Base-by-base conservation (phyloP, 345 rosid species). In the Pistacia integerrima region DNA sequence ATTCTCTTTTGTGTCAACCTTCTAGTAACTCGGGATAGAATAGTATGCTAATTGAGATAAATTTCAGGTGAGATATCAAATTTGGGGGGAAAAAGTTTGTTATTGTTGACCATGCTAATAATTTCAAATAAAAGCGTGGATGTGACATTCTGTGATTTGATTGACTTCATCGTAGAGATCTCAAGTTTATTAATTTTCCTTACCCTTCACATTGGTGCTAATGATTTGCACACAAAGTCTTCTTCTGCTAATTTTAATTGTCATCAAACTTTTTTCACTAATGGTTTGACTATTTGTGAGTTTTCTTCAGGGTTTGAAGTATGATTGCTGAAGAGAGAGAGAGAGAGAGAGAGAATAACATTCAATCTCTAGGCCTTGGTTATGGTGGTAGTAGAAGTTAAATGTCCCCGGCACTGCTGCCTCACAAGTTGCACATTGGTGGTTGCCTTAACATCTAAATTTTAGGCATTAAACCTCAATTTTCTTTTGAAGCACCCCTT, bases 231-330 rank as follows among this genome's bases (percentile, higher is more conserved):
- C 18, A 0, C 44, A 46, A 0, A 41, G 16, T 38, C 41, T n/a
- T 18, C 52, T 8, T 59, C 22, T 17, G 17, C 5, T 18, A 4
- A 35, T 33, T 2, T 9, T 35, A 69, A 30, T 16, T 38, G 28
- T 8, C 4, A 38, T 56, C 5, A 41, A 56, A 25, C 13, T 22
- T 25, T 72, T 58, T 41, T 41, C 46, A 69, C 22, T 49, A 38
- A 63, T 20, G n/a, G 52, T 49, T 14, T 17, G 36, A 12, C 25
- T 64, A 36, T 30, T 5, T 48, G 52, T 60, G 64, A 65, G 4
- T 18, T 38, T 38, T 14, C 66, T 28, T 36, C 72, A 66, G 72
- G 65, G 22, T 66, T 56, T 75, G 65, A 75, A 57, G 71, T 44
- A 14, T 75, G 63, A 75, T 41, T 41, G 56, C 28, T 11, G 38